Evolutionary conservation across 768 basidiomycete genomes (phyloP).

Genomic region (Lactifluus volemus): DNA sequence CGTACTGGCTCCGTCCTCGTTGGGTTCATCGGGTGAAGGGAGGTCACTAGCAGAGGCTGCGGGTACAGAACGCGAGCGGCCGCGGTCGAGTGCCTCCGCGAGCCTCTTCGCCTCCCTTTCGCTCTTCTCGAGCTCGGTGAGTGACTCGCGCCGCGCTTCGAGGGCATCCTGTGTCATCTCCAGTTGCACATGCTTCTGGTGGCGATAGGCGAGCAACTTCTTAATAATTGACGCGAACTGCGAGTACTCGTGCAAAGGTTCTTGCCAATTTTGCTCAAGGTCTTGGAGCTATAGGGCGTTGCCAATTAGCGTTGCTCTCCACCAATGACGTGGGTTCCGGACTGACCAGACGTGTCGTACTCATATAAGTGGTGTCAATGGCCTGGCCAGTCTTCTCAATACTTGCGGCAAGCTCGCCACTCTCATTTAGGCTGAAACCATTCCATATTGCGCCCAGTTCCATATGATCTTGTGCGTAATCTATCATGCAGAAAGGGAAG

Average conservation of each 20-base stretch:
- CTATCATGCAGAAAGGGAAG: conserved; percentile 28
- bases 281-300: conserved; percentile 62
- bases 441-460: conserved; percentile 90
- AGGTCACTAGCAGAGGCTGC: background rate
- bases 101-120: conserved; percentile 85
- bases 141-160: conserved; percentile 71
- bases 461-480: conserved; percentile 77
- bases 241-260: conserved; percentile 90
- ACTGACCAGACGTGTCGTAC: conserved; percentile 79
- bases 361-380: conserved; percentile 87
- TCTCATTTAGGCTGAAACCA: conserved; percentile 87
- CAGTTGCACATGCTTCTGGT: conserved; percentile 96
- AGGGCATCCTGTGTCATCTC: conserved; percentile 93
- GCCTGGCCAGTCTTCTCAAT: conserved; percentile 98
- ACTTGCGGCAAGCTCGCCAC: conserved; percentile 60
- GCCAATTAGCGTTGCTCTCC: background rate
- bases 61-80: conserved; percentile 29
- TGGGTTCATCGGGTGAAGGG: background rate
- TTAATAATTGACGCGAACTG: conserved; percentile 96
- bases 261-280: conserved; percentile 90
- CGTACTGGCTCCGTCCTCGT: background rate
- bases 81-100: conserved; percentile 74
- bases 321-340: background rate
- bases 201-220: conserved; percentile 87
- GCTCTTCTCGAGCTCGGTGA: conserved; percentile 87